Base-by-base conservation (phyloP, 2,329 filamentous ascomycete species). In the Penicillium concentricum region DNA sequence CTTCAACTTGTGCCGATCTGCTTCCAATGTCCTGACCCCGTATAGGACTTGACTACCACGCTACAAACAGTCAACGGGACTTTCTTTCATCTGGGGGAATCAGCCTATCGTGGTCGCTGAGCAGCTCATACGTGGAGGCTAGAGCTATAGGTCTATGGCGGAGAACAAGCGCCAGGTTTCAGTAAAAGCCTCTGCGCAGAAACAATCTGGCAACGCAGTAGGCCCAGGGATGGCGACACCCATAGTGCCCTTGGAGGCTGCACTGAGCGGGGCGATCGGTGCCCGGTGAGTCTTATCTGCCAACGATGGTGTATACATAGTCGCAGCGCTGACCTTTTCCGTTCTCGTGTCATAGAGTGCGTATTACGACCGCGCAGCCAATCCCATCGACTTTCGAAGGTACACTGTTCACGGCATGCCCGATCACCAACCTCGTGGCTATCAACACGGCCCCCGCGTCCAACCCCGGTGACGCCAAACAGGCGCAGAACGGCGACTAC, bases 331-430 rank as follows among this genome's bases (percentile, higher is more conserved):
- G 26, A 60, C 34, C 8, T 22, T 12, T 49, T 30, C 20, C n/a
- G 20, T 22, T 41, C 47, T 43, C 18, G 10, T 37, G 28, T 53
- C 22, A 20, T 45, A 87, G 84, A 57, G 77, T 87, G 67, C 84
- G 82, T 63, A 72, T 87, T 61, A 85, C 79, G 54, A 86, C 83
- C 49, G 76, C 79, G 16, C 73, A 79, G 28, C 78, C 78, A 8
- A 70, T 77, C 53, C 74, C 79, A 51, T 78, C 79, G 42, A 81
- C 79, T 24, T 74, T 85, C 57, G 84, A 87, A 71, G 85, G 85
- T 65, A 84, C 78, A 18, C 78, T 88, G 56, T 87, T 85, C 72
- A 85, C 84, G 28, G 83, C 82, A 44, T 84, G 82, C 69, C 83
- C 84, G 26, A 76, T 84, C 64, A 83, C 83, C 55, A 85, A 86